Percentiles rank a stretch among this genome's conserved stretches.
phyloP scores from a whole-genome alignment of 257 asterid genomes.

The Coffea eugenioides region DNA sequence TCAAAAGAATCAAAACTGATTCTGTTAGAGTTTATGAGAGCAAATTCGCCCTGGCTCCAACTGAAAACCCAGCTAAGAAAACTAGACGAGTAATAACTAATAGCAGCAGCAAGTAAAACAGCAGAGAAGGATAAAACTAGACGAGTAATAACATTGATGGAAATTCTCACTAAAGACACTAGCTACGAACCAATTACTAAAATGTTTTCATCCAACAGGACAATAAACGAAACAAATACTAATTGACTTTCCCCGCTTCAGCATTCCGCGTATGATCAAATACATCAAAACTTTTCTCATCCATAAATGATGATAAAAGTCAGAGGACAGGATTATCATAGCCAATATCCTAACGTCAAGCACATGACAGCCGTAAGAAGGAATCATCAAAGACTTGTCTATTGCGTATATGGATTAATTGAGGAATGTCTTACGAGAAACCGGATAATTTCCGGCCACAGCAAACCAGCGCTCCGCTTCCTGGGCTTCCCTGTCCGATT shows the following conservation, averaged over 20 bases:
- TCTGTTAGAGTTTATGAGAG: too few relatives aligned
- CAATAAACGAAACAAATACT: too few relatives aligned
- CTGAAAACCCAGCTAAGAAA: background rate
- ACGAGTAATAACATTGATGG: too few relatives aligned
- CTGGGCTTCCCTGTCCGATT: slow-evolving; percentile 45
- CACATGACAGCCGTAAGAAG: background rate
- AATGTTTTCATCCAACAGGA: too few relatives aligned
- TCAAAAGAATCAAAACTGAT: too few relatives aligned
- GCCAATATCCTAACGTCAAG: background rate
- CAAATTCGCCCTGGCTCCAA: background rate
- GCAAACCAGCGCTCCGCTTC: slow-evolving; percentile 78
- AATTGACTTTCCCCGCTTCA: background rate
- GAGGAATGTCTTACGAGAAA: slow-evolving; percentile 62
- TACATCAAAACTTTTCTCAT: background rate
- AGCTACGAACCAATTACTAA: too few relatives aligned
- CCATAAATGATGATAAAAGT: background rate
- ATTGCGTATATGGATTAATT: too few relatives aligned
- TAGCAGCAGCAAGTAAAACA: too few relatives aligned
- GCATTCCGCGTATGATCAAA: background rate
- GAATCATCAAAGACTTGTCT: too few relatives aligned
- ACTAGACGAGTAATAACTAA: too few relatives aligned
- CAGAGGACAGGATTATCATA: background rate
- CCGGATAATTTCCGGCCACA: slow-evolving; percentile 61
- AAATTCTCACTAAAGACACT: background rate
- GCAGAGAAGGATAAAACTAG: background rate